These are phyloP conservation scores for Fraxinus baroniana DNA, from an alignment of 305 asterid species.

Conservation along the genomic window DNA sequence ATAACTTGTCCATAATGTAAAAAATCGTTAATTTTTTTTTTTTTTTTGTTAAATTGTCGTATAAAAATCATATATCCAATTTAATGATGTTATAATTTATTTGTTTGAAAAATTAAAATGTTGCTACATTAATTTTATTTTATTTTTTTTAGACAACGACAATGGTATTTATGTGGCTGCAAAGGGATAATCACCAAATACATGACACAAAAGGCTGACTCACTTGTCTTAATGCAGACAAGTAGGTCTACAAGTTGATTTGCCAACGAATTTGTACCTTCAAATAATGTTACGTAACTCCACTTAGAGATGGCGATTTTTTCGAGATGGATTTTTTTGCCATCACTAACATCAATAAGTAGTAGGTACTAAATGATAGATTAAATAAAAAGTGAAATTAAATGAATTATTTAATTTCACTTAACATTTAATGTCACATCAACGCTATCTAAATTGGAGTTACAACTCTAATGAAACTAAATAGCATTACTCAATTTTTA, in stretches of 20 bases:
- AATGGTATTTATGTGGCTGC: conserved; percentile 17
- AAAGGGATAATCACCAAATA: not conserved
- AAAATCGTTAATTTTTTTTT: not conserved
- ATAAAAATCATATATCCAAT: not conserved
- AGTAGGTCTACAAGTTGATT: not conserved
- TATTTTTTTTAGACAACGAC: not conserved
- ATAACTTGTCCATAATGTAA: not conserved
- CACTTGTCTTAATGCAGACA: conserved; percentile 26
- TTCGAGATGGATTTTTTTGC: no score
- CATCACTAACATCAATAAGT: no score
- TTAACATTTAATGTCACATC: no score
- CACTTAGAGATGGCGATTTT: no score
- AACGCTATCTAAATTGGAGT: no score
- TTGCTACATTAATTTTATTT: not conserved
- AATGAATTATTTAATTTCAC: no score
- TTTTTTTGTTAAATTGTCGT: not conserved
- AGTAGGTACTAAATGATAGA: no score
- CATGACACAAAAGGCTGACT: conserved; percentile 27
- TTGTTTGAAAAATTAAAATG: not conserved
- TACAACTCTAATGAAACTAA: no score
- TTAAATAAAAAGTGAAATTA: no score
- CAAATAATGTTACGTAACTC: no score
- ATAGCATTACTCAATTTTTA: no score
- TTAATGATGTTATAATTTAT: not conserved
- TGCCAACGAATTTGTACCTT: not conserved